A percentile compares a stretch with the other conserved stretches of the same genome.
These are phyloP conservation scores for Sarocladiaceae sp. DNA, from an alignment of 2,329 filamentous ascomycete species.

Conservation along the genomic window DNA sequence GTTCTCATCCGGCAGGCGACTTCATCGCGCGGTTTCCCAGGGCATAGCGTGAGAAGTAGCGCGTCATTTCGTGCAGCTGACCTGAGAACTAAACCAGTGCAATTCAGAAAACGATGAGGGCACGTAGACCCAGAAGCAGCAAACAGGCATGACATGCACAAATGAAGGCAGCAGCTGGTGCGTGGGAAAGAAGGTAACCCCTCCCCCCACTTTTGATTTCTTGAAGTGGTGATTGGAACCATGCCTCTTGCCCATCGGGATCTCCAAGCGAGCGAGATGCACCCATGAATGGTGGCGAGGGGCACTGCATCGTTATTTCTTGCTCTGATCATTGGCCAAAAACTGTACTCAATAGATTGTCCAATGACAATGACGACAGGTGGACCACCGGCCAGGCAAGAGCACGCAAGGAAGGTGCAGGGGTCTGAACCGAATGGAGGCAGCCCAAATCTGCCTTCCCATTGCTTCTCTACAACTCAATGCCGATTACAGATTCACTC, in stretches of 20 bases:
- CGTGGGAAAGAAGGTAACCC: background rate
- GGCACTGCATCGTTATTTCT: background rate
- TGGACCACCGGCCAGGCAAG: background rate
- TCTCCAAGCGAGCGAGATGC: background rate
- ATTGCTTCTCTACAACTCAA: too few species aligned
- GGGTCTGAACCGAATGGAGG: too few species aligned
- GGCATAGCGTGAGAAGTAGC: background rate
- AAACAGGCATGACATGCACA: background rate
- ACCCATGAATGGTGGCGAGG: background rate
- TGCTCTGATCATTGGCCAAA: background rate
- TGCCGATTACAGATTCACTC: too few species aligned
- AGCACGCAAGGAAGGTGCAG: too few species aligned
- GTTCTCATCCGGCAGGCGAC: too few species aligned
- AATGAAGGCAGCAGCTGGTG: background rate
- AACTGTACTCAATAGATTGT: background rate
- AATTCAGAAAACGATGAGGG: too few species aligned
- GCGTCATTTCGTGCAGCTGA: background rate
- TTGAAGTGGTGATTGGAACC: background rate
- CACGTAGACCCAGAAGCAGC: too few species aligned
- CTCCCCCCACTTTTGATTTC: slow-evolving; percentile 8
- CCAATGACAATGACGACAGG: too few species aligned
- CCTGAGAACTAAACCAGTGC: background rate
- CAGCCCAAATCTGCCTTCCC: too few species aligned
- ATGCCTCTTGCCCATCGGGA: slow-evolving; percentile 1
- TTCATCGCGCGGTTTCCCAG: background rate